These are phyloP conservation scores for Lenwebbia sp. DNA, from an alignment of 345 rosid genomes.

Conservation along the genomic window DNA sequence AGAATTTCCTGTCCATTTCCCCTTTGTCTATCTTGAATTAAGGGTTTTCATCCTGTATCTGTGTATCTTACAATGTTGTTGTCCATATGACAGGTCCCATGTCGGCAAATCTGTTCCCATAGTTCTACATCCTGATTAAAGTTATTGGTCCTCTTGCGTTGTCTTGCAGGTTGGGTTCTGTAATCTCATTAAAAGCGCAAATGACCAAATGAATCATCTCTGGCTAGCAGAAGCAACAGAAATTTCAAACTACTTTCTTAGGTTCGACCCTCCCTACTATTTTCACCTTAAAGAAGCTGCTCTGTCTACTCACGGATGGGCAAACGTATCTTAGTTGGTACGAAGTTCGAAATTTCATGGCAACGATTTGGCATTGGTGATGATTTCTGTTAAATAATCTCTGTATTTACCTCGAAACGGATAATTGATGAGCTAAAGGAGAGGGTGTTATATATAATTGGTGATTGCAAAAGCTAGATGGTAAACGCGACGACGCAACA, in stretches of 20 bases:
- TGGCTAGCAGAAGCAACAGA: constrained; percentile 89
- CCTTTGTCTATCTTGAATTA: neutral
- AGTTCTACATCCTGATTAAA: neutral
- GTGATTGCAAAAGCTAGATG: constrained; percentile 20
- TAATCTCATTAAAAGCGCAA: constrained; percentile 69
- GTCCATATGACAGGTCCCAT: neutral
- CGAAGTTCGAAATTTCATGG: neutral
- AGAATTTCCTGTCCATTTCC: neutral
- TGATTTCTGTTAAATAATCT: neutral
- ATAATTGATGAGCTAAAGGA: constrained; percentile 41
- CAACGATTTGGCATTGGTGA: neutral
- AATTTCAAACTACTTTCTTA: constrained; percentile 49
- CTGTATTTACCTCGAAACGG: constrained; percentile 18
- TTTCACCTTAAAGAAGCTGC: constrained; percentile 62
- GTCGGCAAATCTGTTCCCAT: neutral
- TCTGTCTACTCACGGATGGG: constrained; percentile 46
- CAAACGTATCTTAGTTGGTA: constrained; percentile 49
- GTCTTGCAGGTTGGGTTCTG: constrained; percentile 62
- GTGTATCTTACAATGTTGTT: neutral
- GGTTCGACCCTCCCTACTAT: constrained; percentile 30
- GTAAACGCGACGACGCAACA: neutral
- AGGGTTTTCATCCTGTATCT: neutral
- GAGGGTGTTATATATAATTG: constrained; percentile 40
- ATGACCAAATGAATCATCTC: constrained; percentile 51
- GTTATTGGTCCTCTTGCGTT: neutral